A percentile compares a stretch with the other conserved stretches of the same genome.
Conservation (phyloP, 169 alveolate genomes). For the Plasmodium vivax region DNA sequence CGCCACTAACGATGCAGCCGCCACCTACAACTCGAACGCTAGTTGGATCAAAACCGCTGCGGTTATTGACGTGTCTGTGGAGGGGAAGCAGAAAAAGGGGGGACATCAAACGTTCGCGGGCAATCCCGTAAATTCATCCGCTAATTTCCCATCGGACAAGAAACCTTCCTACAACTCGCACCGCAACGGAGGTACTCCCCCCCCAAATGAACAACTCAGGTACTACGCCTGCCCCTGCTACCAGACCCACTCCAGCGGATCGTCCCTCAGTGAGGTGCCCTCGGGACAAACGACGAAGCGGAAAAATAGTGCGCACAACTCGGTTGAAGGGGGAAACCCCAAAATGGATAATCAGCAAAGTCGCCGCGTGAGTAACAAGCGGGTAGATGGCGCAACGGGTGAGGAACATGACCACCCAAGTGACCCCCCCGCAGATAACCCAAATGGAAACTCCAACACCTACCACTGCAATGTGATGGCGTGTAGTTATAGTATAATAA, state of each 20-base stretch:
- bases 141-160: neutral
- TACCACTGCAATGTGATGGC: conserved; percentile 6
- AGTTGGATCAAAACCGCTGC: neutral
- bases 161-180: neutral
- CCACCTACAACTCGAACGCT: neutral
- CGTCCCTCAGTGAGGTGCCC: neutral
- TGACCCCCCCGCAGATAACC: neutral
- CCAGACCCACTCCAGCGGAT: neutral
- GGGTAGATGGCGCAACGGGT: neutral
- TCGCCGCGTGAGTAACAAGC: neutral
- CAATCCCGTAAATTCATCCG: neutral
- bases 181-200: neutral
- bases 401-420: neutral
- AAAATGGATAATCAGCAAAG: neutral
- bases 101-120: neutral
- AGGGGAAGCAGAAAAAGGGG: neutral
- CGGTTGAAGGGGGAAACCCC: neutral
- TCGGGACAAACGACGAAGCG: neutral
- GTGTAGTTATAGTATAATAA: conserved; percentile 7
- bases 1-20: neutral
- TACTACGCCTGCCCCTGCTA: neutral
- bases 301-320: neutral
- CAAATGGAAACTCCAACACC: neutral
- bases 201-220: neutral
- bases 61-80: neutral